Evolutionary conservation across 1,284 basidiomycete genomes (phyloP).

Genomic region (Tylopilus sp.): DNA sequence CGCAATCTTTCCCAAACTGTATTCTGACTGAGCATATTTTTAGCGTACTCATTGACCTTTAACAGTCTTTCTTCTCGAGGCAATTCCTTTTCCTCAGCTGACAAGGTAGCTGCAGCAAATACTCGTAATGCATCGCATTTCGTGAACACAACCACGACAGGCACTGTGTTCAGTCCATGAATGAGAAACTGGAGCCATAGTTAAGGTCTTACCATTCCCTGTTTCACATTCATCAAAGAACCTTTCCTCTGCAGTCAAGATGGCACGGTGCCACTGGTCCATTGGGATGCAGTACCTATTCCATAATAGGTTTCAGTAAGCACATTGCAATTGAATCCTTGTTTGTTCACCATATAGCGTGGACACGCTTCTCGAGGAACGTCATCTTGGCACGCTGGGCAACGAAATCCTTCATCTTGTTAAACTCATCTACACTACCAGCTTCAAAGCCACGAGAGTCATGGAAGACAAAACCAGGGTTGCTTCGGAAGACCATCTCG

Average conservation of each 20-base stretch:
- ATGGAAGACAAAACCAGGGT: not conserved
- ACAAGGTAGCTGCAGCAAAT: too few species aligned
- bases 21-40: not conserved
- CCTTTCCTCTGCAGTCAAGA: too few species aligned
- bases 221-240: too few species aligned
- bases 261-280: too few species aligned
- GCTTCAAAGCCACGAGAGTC: not conserved
- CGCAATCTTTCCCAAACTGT: not conserved
- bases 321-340: too few species aligned
- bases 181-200: too few species aligned
- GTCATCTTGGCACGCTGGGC: not conserved
- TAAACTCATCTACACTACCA: too few species aligned
- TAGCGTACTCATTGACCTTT: not conserved
- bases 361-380: not conserved
- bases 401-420: not conserved
- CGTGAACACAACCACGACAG: not conserved
- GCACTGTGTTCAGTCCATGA: not conserved
- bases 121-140: not conserved
- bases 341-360: too few species aligned
- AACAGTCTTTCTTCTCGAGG: not conserved
- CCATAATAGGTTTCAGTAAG: not conserved
- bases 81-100: not conserved
- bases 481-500: not conserved
- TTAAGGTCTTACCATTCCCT: too few species aligned
- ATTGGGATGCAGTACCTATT: not conserved